Base-by-base conservation (phyloP, 306 rosid species). In the Fagus crenata region DNA sequence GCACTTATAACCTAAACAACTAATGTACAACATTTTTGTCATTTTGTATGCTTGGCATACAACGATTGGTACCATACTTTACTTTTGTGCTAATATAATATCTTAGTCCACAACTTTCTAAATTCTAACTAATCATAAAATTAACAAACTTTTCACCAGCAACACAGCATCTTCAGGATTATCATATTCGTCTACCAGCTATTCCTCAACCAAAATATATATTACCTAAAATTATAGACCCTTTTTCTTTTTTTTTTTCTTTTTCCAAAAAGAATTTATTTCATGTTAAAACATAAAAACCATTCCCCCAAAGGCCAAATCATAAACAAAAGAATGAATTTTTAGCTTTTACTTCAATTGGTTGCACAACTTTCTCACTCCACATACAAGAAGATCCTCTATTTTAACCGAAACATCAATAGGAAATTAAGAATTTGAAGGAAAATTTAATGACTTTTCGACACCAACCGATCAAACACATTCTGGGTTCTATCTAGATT, bases 61-160 rank as follows among this genome's bases (percentile, higher is more conserved):
- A 54, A 6, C 1, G 41, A 46, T 3, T 28, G 37, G 37, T 31
- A 28, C 65, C 65, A 2, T 46, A 46, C 51, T 31, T 58, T 8
- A 58, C 37, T 58, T 58, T 58, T 58, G 37, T 58, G 37, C 37
- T 28, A 58, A 58, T 58, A 58, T 22, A 58, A 58, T 58, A 58
- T 22, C 37, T 31, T 58, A 11, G 31, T 28, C 65, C 35, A 28
- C 65, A 5, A 54, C 60, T 2, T 3, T 28, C 13, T 32, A 58
- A 58, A 58, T 28, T 28, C 65, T 58, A 7, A 46, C 51, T 0
- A 46, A 46, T 9, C 51, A 2, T 46, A 46, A 14, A 46, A 46
- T 46, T 46, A 46, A 28, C 22, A 3, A 31, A 3, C 36, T 58
- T 58, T 58, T 8, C 17, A 58, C 35, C 65, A 7, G 0, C 22